Conservation (phyloP, 208 protist genomes). For the Trypanosoma avium region DNA sequence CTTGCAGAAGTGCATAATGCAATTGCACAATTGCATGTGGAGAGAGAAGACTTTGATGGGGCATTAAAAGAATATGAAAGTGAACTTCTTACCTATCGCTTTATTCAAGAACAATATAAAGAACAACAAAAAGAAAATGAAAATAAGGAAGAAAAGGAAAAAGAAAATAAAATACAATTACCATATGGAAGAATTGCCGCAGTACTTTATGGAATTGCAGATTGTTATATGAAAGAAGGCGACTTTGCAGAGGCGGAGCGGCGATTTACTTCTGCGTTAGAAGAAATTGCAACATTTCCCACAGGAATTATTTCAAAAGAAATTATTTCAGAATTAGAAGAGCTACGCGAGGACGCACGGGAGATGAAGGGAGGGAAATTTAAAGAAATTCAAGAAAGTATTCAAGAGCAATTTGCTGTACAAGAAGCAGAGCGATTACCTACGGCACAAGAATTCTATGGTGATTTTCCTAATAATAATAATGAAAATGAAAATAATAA, state of each 20-base stretch:
- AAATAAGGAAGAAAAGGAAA: no score
- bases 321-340: conserved; percentile 65
- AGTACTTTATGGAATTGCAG: conserved; percentile 74
- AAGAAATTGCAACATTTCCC: conserved; percentile 59
- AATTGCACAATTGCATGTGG: conserved; percentile 71
- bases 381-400: conserved; percentile 58
- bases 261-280: conserved; percentile 57
- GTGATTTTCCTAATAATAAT: conserved; percentile 20
- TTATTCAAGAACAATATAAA: conserved; percentile 43
- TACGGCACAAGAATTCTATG: conserved; percentile 63
- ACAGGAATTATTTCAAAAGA: conserved; percentile 40
- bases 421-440: conserved; percentile 57
- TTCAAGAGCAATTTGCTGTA: conserved; percentile 70
- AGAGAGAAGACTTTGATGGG: conserved; percentile 78
- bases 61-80: conserved; percentile 82
- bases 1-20: conserved; percentile 85
- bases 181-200: conserved; percentile 56
- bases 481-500: background rate
- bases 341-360: conserved; percentile 71
- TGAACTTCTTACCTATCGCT: conserved; percentile 77
- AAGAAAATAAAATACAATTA: conserved; percentile 27
- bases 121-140: no score
- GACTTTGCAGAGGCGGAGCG: conserved; percentile 84
- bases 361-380: conserved; percentile 83
- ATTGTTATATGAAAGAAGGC: conserved; percentile 83